Evolutionary conservation across 1,284 basidiomycete genomes (phyloP), one percentile per base, ranked within the genome.

Genomic region (Apiotrichum laibachii): DNA sequence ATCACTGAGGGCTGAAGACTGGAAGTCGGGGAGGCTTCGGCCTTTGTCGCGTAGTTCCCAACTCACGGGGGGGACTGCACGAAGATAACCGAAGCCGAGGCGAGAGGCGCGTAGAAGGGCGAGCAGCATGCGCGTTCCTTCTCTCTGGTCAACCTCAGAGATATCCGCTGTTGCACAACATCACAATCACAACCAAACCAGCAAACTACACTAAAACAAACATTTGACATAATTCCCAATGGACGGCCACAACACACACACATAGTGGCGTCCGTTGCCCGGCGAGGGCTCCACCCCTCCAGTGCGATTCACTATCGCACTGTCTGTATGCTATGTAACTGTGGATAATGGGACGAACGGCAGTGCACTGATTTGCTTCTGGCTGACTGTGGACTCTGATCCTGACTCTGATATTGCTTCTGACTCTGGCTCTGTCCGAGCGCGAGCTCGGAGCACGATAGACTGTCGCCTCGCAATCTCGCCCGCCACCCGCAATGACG

Each of bases 71-170:
- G 37, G 11, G 37, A 10, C n/a, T 3, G 26, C 26, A 31, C 26
- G 40, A 18, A 2, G 7, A n/a, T 2, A n/a, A 42, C 13, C 2
- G 4, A 3, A 3, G 40, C 16, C n/a, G 40, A 16, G 43, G 43
- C n/a, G n/a, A 44, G n/a, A 15, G 31, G 22, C n/a, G 49, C 49
- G 37, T 12, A 26, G 49, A 50, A 50, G n/a, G 18, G 34, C 26
- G 37, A 40, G 11, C 33, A 26, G 19, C 2, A 12, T 26, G 3
- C 26, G 15, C 5, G 9, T 16, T 21, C 21, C 49, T 39, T 50
- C 49, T 50, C 49, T 50, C 49, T 50, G 49, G 49, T 50, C 49
- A 50, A 50, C 49, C 49, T 50, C 49, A 50, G 49, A 50, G 49
- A 40, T 21, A 19, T 19, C 49, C 49, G 49, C 48, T 49, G 48